Evolutionary conservation across 2,329 filamentous ascomycete species (phyloP), one percentile per base, ranked within the genome.

Genomic region (Nothopassalora personata): DNA sequence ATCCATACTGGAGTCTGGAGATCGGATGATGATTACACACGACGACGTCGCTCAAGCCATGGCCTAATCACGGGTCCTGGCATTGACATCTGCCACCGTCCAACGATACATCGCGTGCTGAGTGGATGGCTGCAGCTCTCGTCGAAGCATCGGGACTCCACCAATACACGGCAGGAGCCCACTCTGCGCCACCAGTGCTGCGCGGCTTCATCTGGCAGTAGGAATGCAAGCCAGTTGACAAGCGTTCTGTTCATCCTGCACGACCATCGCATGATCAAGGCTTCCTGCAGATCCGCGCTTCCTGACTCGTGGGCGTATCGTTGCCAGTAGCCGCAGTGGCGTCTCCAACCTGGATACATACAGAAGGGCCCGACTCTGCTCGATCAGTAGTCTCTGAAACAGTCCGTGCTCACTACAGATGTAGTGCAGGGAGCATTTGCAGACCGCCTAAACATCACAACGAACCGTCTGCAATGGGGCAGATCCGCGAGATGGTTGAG

Each of bases 361-460:
- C 57, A 33, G 54, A 54, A 64, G 60, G 63, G 60, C 65, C 65
- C 64, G 65, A 64, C 65, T 56, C 53, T 59, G 64, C 65, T 69
- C 65, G 65, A 66, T 67, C 67, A 61, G 60, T 67, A 23, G 23
- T n/a, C 54, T 52, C 54, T 64, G 62, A 67, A 67, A 68, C 64
- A 66, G 67, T 64, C 67, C 66, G 68, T 69, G 68, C 67, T 53
- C 58, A 51, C 53, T 50, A 47, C 55, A 52, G 31, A 56, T 23
- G 54, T 36, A 53, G 54, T 36, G 51, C 57, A 63, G 55, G 64
- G 60, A 61, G 61, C 56, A 64, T 64, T 63, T 56, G 61, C 65
- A 66, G 63, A 68, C 66, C 66, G 66, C 66, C 64, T 63, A 27
- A 31, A 54, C 56, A 56, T 63, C 58, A 58, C 52, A 58, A 63